A percentile compares a stretch with the other conserved stretches of the same genome.
These are phyloP conservation scores for Ophiostoma novo-ulmi DNA, from an alignment of 2,329 filamentous ascomycete genomes.

Conservation along the genomic window DNA sequence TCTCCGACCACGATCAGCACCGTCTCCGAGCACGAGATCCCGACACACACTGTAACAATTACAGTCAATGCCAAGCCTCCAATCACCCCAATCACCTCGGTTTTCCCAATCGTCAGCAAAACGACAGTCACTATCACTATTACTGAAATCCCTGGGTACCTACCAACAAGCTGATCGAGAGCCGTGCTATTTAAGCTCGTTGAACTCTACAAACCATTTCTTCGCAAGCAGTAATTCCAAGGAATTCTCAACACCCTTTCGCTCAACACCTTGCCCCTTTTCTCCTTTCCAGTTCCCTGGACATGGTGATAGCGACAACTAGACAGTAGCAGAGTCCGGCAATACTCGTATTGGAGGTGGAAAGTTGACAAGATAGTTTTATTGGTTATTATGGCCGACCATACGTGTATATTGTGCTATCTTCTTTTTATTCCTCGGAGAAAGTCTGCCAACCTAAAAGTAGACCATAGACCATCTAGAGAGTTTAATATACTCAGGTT, in stretches of 20 bases:
- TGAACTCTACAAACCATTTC: not conserved
- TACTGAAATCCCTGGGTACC: not conserved
- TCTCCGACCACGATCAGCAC: too few species aligned
- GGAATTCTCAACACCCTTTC: not conserved
- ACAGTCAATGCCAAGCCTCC: not conserved
- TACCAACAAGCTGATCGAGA: not conserved
- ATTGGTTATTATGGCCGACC: not conserved
- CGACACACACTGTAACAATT: not conserved
- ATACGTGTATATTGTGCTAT: too few species aligned
- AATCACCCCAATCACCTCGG: not conserved
- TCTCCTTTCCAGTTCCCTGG: not conserved
- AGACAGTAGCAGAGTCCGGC: not conserved
- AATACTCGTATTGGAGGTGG: too few species aligned
- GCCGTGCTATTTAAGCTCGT: not conserved
- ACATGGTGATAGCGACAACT: not conserved
- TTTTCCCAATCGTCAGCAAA: not conserved
- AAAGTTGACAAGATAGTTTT: not conserved
- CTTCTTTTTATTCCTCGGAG: too few species aligned
- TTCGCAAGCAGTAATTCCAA: not conserved
- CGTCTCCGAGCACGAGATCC: not conserved
- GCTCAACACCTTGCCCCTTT: not conserved
- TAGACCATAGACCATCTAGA: too few species aligned
- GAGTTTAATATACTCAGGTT: too few species aligned
- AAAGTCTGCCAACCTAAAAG: too few species aligned
- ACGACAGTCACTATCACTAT: not conserved